Evolutionary conservation across 2,329 filamentous ascomycete species (phyloP).

Genomic region (Neonectria hederae): DNA sequence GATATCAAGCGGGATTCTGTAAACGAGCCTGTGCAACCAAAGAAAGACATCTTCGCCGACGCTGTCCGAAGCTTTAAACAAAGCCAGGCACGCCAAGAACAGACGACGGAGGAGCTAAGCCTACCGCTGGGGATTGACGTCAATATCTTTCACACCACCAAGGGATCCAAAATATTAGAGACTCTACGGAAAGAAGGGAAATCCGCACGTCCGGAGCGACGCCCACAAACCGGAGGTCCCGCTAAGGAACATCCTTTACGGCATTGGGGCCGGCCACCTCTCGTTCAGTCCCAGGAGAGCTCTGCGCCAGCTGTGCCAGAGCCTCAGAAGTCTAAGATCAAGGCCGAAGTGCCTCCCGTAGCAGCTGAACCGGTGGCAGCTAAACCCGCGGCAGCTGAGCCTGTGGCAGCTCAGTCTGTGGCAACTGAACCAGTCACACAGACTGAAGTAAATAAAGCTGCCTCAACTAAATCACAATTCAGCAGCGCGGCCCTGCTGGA

Average conservation of each 20-base stretch:
- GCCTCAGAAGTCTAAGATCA: constrained; percentile 15
- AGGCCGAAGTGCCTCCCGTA: neutral
- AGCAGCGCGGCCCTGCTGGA: constrained; percentile 3
- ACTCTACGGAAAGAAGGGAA: constrained; percentile 45
- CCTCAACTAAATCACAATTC: constrained; percentile 8
- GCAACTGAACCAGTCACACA: neutral
- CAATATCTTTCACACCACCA: constrained; percentile 59
- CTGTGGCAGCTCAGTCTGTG: neutral
- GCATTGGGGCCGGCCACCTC: constrained; percentile 45
- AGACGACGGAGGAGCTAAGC: constrained; percentile 43
- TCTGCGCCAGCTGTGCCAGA: constrained; percentile 4
- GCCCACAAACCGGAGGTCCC: constrained; percentile 28
- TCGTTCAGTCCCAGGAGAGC: constrained; percentile 28
- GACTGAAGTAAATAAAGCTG: neutral
- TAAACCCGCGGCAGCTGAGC: neutral
- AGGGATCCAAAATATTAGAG: constrained; percentile 56
- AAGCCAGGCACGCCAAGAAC: constrained; percentile 13
- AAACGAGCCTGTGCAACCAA: neutral
- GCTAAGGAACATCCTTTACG: constrained; percentile 51
- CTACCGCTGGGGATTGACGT: constrained; percentile 54
- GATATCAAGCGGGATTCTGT: constrained; percentile 17
- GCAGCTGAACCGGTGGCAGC: neutral
- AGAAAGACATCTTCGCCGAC: constrained; percentile 19
- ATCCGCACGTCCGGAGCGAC: constrained; percentile 16
- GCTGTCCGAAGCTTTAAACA: constrained; percentile 17